Percentiles rank a stretch among this genome's conserved stretches.
phyloP scores from a whole-genome alignment of 139 green algal genomes.

The Micromonas commoda region DNA sequence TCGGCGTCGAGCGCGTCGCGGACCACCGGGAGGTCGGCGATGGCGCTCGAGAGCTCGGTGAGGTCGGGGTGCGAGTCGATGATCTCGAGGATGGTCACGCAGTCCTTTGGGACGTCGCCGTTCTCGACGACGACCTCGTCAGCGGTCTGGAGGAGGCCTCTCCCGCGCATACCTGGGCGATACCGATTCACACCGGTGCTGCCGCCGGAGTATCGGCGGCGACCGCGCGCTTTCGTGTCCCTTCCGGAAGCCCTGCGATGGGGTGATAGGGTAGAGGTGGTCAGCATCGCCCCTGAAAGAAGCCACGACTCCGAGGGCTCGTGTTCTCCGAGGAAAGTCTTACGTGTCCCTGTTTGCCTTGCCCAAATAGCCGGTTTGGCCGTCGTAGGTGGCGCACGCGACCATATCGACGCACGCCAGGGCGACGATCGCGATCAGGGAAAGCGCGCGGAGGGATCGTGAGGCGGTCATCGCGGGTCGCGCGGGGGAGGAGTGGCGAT shows the following conservation, averaged over 20 bases:
- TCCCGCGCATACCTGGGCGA: no score
- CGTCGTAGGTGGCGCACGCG: not conserved
- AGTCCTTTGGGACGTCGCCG: not conserved
- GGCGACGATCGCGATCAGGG: not conserved
- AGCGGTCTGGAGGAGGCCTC: not conserved
- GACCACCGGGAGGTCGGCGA: not conserved
- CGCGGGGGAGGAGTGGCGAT: no score
- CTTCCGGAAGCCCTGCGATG: no score
- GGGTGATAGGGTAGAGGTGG: no score
- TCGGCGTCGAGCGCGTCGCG: not conserved
- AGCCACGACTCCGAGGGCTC: no score
- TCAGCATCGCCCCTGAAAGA: no score
- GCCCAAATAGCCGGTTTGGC: not conserved
- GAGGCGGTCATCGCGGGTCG: not conserved
- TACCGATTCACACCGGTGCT: no score
- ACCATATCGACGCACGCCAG: not conserved
- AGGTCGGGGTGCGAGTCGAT: conserved; percentile 9
- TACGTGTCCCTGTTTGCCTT: no score
- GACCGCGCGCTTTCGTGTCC: no score
- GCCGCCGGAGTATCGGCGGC: no score
- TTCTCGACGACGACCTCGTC: not conserved
- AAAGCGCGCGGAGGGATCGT: not conserved
- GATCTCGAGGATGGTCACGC: not conserved
- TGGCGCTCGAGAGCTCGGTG: not conserved
- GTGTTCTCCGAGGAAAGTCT: no score